phyloP scores from a whole-genome alignment of 768 basidiomycete genomes.

The Naganishia friedmannii region DNA sequence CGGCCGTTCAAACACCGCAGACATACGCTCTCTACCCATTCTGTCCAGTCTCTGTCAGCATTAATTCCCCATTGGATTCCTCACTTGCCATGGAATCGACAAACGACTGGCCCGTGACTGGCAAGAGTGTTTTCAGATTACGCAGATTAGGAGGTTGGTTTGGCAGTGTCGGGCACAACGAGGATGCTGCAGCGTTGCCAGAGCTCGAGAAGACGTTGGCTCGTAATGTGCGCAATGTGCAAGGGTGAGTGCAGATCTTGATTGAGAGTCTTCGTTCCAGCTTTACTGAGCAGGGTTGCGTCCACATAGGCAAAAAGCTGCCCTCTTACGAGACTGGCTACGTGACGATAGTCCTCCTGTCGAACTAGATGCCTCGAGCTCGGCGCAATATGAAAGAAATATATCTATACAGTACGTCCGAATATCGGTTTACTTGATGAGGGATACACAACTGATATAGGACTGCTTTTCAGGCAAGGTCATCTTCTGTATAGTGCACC shows the following conservation, averaged over 20 bases:
- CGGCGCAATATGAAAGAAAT: constrained; percentile 5
- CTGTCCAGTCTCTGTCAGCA: background rate
- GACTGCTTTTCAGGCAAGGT: background rate
- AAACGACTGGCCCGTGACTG: constrained; percentile 5
- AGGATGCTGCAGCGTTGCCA: background rate
- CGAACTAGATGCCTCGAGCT: background rate
- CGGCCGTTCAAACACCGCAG: background rate
- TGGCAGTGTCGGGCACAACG: background rate
- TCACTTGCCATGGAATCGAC: background rate
- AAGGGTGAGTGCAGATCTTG: background rate
- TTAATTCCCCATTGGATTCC: background rate
- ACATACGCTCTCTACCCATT: constrained; percentile 17
- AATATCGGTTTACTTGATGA: too few species aligned
- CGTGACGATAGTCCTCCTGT: background rate
- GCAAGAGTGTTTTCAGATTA: constrained; percentile 3
- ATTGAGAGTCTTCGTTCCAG: background rate
- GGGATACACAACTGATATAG: background rate
- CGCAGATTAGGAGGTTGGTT: constrained; percentile 7
- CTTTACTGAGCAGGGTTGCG: background rate
- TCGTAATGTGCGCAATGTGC: background rate
- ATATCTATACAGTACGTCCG: constrained; percentile 5
- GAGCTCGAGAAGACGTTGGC: background rate
- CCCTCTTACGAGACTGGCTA: constrained; percentile 7
- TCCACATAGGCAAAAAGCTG: background rate
- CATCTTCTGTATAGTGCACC: background rate